These are phyloP conservation scores for Tylopilus subfusipes DNA, from an alignment of 768 basidiomycete species.

Conservation along the genomic window DNA sequence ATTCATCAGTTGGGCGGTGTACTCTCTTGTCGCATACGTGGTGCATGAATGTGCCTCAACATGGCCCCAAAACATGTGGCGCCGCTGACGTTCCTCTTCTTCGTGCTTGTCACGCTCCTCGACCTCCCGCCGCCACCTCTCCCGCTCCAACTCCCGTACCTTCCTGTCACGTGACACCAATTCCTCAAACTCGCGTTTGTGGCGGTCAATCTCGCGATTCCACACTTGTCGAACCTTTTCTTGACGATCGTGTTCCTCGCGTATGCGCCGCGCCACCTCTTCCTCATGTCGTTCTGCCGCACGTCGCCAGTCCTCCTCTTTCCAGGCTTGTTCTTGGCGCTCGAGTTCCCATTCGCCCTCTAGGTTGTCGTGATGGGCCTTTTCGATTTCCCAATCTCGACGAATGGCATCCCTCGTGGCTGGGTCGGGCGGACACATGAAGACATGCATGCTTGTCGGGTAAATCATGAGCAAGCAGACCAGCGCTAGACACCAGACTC, in stretches of 20 bases:
- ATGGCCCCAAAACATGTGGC: constrained; percentile 22
- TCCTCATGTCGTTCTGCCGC: background rate
- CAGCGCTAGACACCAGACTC: background rate
- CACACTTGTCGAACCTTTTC: constrained; percentile 1
- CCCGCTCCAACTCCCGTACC: background rate
- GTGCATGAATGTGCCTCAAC: constrained; percentile 22
- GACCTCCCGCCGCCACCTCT: constrained; percentile 13
- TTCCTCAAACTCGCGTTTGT: constrained; percentile 3
- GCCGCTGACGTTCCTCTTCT: constrained; percentile 24
- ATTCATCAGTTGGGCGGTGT: constrained; percentile 30
- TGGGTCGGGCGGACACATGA: constrained; percentile 5
- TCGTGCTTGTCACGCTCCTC: constrained; percentile 17
- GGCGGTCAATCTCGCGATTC: background rate
- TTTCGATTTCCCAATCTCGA: constrained; percentile 6
- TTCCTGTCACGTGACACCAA: constrained; percentile 1
- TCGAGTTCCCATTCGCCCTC: constrained; percentile 2
- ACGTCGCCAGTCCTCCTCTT: constrained; percentile 2
- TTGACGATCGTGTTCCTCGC: constrained; percentile 8
- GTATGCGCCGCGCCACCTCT: background rate
- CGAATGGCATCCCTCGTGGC: constrained; percentile 4
- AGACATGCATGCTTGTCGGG: background rate
- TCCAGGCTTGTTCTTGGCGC: background rate
- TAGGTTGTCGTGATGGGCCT: background rate
- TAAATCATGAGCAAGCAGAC: background rate
- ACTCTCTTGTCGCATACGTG: constrained; percentile 28